Base-by-base conservation (phyloP, 1,139 yeast species). In the Candida sp. region DNA sequence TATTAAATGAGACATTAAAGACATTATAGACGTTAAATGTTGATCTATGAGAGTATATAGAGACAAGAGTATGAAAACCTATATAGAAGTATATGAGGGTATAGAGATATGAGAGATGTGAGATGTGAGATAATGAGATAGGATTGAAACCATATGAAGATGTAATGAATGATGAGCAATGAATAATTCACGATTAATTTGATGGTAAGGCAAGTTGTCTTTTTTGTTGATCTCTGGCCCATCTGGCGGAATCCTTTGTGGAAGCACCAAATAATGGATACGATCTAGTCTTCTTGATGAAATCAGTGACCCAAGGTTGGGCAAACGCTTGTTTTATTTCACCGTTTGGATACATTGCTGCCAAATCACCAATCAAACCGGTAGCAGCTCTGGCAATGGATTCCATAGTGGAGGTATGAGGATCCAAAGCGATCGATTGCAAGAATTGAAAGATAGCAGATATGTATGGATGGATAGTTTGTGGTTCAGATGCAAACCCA, bases 201-300 rank as follows among this genome's bases (percentile, higher is more conserved):
- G 32, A 11, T 43, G 23, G 45, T 33, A 45, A 38, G 35, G 52
- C 51, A 43, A 68, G 49, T 57, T 81, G 85, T 48, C 75, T 68
- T 68, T 81, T 83, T 61, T 83, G 90, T 66, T 84, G 96, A 56
- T 87, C 96, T 55, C 95, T 81, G 9, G 98, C 97, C 97, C 98
- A 93, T 67, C 91, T 81, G 12, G 97, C 97, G 23, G 96, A 88
- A 57, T 87, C 95, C 60, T 80, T 82, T 8, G 97, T 89, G 45
- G 77, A 70, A 50, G 77, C 78, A 38, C 81, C 73, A 58, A 84
- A 87, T 33, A 70, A 56, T 47, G 77, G 75, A 60, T 82, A 84
- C 40, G 79, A 60, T 61, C 91, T 78, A 15, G 96, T 87, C 57
- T 76, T 79, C 63, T 82, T 85, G 61, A 91, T 84, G 56, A 87